Percentiles rank a stretch among this genome's conserved stretches.
Conservation (phyloP, 148 eudicot species). For the Selenicereus undatus region DNA sequence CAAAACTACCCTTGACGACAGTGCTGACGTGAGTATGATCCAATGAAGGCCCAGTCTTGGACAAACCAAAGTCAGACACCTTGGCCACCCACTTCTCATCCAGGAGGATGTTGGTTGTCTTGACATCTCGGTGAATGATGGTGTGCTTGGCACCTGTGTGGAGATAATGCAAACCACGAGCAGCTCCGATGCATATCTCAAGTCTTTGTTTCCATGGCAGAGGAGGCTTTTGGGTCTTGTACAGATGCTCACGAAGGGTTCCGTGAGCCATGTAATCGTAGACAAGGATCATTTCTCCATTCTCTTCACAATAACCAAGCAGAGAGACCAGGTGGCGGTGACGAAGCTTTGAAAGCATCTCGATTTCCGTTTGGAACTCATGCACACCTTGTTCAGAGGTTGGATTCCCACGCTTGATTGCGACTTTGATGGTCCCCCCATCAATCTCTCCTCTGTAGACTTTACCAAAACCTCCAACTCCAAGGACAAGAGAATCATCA, state of each 20-base stretch:
- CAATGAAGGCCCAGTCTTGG: constrained; percentile 87
- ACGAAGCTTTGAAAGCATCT: constrained; percentile 94
- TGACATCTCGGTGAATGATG: constrained; percentile 97
- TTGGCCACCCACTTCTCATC: constrained; percentile 97
- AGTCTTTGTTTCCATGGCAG: constrained; percentile 96
- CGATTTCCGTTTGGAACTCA: constrained; percentile 95
- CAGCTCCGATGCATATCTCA: constrained; percentile 92
- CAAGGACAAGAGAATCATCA: constrained; percentile 80
- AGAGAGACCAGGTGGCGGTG: constrained; percentile 93
- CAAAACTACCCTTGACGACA: constrained; percentile 93
- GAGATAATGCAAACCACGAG: constrained; percentile 92
- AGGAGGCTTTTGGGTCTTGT: constrained; percentile 88
- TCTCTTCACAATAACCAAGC: constrained; percentile 93
- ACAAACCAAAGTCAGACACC: constrained; percentile 92
- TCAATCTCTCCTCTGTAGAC: constrained; percentile 87
- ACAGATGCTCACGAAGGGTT: constrained; percentile 91
- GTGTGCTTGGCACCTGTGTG: constrained; percentile 97
- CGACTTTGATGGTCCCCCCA: constrained; percentile 66
- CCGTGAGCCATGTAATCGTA: constrained; percentile 95
- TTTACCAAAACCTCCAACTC: constrained; percentile 96
- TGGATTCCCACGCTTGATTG: constrained; percentile 88
- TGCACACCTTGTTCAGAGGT: constrained; percentile 86
- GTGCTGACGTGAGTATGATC: constrained; percentile 96
- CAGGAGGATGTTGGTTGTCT: constrained; percentile 87
- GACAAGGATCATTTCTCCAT: constrained; percentile 89